These are phyloP conservation scores for Paracamarosporium sp. DNA, from an alignment of 2,329 filamentous ascomycete species.

Conservation along the genomic window DNA sequence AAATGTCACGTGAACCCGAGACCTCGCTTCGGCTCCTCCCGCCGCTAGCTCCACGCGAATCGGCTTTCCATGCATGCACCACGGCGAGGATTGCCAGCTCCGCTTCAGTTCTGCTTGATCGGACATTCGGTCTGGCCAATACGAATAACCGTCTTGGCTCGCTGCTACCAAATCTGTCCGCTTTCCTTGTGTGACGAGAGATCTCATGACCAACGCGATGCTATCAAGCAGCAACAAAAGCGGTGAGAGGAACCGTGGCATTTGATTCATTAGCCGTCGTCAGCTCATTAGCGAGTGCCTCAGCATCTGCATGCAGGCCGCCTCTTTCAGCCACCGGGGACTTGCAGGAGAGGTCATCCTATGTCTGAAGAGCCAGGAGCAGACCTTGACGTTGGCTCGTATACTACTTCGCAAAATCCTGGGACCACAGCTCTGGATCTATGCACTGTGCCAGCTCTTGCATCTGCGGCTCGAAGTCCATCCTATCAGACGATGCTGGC, in stretches of 20 bases:
- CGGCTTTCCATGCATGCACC: not conserved
- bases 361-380: not conserved
- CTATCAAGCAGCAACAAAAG: conserved; percentile 1
- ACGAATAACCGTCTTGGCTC: not conserved
- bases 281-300: not conserved
- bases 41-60: not conserved
- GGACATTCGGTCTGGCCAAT: not conserved
- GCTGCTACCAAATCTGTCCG: not conserved
- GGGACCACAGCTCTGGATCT: not conserved
- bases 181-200: not conserved
- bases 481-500: not conserved
- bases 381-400: not conserved
- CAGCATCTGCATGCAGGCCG: not conserved
- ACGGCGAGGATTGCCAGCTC: not conserved
- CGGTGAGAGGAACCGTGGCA: not conserved
- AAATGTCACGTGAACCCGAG: conserved; percentile 1
- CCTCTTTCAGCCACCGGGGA: not conserved
- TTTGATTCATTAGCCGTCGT: not conserved
- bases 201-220: not conserved
- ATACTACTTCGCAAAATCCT: not conserved
- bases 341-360: not conserved
- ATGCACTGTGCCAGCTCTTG: not conserved
- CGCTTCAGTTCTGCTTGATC: not conserved
- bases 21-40: not conserved
- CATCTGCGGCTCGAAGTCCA: not conserved